Conservation (phyloP, 192 early-diverging fungal species). For the Backusella psychrophila region DNA sequence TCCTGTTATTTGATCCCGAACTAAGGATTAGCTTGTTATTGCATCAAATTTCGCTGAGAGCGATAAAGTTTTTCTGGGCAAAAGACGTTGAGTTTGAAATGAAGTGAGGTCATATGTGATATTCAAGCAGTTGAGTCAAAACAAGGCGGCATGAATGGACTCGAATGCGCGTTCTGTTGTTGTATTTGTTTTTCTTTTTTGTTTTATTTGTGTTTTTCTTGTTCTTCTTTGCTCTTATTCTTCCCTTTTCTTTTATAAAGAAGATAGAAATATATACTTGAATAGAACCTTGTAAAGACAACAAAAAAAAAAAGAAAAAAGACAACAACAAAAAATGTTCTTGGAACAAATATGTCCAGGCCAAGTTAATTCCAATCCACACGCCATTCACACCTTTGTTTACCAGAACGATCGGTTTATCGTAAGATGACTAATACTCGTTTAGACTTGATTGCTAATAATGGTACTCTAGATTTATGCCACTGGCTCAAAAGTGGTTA, state of each 20-base stretch:
- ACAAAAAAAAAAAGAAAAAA: neutral
- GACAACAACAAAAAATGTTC: slow-evolving; percentile 52
- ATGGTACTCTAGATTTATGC: slow-evolving; percentile 43
- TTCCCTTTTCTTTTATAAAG: neutral
- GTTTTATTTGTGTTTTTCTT: neutral
- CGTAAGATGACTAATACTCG: slow-evolving; percentile 30
- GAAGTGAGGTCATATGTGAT: neutral
- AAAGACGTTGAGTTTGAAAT: neutral
- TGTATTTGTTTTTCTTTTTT: neutral
- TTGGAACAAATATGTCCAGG: too few relatives aligned
- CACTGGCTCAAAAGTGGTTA: slow-evolving; percentile 46
- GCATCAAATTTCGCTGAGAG: neutral
- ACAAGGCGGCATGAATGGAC: neutral
- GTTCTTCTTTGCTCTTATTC: neutral
- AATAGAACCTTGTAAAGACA: neutral
- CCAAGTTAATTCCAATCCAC: slow-evolving; percentile 46
- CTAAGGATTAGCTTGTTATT: neutral
- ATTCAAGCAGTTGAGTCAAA: neutral
- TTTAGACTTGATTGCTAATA: neutral
- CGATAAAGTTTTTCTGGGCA: neutral
- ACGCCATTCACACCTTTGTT: slow-evolving; percentile 41
- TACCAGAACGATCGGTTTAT: slow-evolving; percentile 45
- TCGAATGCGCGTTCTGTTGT: neutral
- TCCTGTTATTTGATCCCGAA: neutral
- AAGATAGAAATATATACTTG: neutral